Evolutionary conservation across 2,329 filamentous ascomycete species (phyloP).

Genomic region (Scedosporium apiospermum): DNA sequence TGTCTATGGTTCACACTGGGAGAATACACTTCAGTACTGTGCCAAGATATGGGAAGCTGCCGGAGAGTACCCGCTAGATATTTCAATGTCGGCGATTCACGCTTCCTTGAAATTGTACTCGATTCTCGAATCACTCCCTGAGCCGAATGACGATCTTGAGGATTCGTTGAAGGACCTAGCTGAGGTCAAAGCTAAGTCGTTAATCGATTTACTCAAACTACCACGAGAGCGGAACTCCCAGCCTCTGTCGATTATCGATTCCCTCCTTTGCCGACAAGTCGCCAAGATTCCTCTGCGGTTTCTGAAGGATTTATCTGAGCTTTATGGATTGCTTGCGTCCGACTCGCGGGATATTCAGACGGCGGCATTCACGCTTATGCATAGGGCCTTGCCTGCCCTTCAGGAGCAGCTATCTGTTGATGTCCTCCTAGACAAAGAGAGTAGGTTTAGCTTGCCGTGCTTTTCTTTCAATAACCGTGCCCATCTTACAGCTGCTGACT

Average conservation of each 20-base stretch:
- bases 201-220: conserved; percentile 55
- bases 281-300: conserved; percentile 52
- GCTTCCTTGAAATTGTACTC: conserved; percentile 64
- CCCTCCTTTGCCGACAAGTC: conserved; percentile 61
- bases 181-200: conserved; percentile 41
- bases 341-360: conserved; percentile 68
- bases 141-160: conserved; percentile 76
- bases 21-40: conserved; percentile 50
- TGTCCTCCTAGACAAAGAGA: conserved; percentile 57
- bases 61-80: conserved; percentile 29
- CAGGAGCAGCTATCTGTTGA: conserved; percentile 82
- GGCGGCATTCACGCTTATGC: conserved; percentile 70
- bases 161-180: conserved; percentile 60
- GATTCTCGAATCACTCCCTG: conserved; percentile 52
- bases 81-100: conserved; percentile 54
- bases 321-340: conserved; percentile 70
- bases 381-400: conserved; percentile 64
- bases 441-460: conserved; percentile 18
- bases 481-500: background rate
- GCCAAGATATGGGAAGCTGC: conserved; percentile 46
- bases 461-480: background rate
- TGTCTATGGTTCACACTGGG: conserved; percentile 86
- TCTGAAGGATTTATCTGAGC: conserved; percentile 53
- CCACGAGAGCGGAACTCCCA: conserved; percentile 40
- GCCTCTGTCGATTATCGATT: conserved; percentile 66